Conservation (phyloP, 1,139 yeast species). For the Torulaspora pretoriensis region DNA sequence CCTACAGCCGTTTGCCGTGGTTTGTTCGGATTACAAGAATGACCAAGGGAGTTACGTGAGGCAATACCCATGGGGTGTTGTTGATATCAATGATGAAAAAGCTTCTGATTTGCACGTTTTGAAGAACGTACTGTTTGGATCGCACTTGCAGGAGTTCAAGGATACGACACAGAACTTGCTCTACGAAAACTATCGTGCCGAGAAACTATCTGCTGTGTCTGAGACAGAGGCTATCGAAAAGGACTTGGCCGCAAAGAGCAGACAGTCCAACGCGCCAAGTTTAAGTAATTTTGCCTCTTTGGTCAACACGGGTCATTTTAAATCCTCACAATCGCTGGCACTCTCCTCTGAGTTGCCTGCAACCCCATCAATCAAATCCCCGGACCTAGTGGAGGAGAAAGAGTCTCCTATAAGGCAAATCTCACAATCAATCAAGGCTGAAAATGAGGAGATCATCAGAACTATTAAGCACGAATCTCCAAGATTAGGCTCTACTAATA, state of each 20-base stretch:
- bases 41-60: constrained; percentile 58
- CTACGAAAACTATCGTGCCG: constrained; percentile 76
- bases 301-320: constrained; percentile 35
- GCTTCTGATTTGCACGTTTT: constrained; percentile 59
- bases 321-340: constrained; percentile 32
- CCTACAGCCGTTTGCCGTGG: constrained; percentile 67
- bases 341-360: constrained; percentile 24
- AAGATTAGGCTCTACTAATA: constrained; percentile 21
- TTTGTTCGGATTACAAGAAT: constrained; percentile 56
- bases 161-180: constrained; percentile 76
- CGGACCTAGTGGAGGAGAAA: constrained; percentile 14
- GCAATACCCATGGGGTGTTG: constrained; percentile 73
- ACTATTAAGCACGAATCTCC: constrained; percentile 54
- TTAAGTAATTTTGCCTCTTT: constrained; percentile 36
- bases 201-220: constrained; percentile 50
- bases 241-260: constrained; percentile 18
- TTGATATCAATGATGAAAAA: constrained; percentile 49
- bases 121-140: constrained; percentile 65
- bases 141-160: constrained; percentile 75
- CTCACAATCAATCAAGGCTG: constrained; percentile 37
- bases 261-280: constrained; percentile 37
- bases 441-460: constrained; percentile 42
- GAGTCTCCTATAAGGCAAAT: constrained; percentile 37
- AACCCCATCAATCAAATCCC: constrained; percentile 28
- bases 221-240: constrained; percentile 15